Base-by-base conservation (phyloP, 371 early-diverging fungal species). In the Cladochytrium tenue region DNA sequence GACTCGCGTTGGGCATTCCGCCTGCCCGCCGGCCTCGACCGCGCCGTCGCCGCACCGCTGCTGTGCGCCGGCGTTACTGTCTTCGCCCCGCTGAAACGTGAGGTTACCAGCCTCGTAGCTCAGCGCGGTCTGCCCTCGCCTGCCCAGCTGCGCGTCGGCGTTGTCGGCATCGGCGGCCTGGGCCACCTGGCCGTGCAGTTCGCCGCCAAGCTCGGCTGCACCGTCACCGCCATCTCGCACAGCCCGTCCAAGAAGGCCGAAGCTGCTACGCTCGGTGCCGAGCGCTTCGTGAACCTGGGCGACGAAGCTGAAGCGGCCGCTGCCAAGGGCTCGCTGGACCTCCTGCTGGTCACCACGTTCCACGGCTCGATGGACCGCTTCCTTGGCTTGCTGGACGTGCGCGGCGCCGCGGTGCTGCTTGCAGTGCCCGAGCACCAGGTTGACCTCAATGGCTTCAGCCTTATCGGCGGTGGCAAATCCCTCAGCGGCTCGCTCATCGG, bases 31-130 rank as follows among this genome's bases (percentile, higher is more conserved):
- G 70, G 60, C 28, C 76, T 91, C 43, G 72, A 78, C 17, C 78
- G 78, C 28, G 78, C 79, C 30, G 68, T 72, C 13, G 91, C 89
- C 1, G 88, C 27, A 76, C 88, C 31, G 72, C 84, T 66, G 51
- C 65, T 89, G 32, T 92, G 92, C 74, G 92, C 90, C 32, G 92
- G 91, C 56, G 68, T 87, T 26, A 90, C 92, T 4, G 86, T 86
- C 1, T 90, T 76, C 66, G 70, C 83, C 43, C 90, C 90, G 23
- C 66, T 74, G 28, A 27, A 50, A 23, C 66, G 63, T 25, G 20
- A 59, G 68, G 77, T 25, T 56, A 20, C 13, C 43, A n/a, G n/a
- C n/a, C n/a, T n/a, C n/a, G n/a, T n/a, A n/a, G n/a, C n/a, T n/a
- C n/a, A n/a, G n/a, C n/a, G n/a, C n/a, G 43, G 43, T 20, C 13